Base-by-base conservation (phyloP, 2,329 filamentous ascomycete genomes). In the Dactylonectria macrodidyma region DNA sequence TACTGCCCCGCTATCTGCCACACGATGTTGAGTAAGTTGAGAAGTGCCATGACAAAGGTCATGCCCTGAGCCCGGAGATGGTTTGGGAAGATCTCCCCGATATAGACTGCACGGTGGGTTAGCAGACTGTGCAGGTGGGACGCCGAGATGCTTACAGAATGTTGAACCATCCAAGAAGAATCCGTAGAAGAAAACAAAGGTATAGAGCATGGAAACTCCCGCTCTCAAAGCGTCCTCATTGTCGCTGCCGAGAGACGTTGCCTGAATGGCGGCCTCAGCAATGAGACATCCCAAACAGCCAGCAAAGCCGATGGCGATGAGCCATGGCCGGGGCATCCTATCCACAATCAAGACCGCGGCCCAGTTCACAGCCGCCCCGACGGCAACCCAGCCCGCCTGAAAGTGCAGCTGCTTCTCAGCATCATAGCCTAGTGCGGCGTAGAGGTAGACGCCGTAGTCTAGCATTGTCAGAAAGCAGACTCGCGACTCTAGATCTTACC, bases 61-160 rank as follows among this genome's bases (percentile, higher is more conserved):
- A 59, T 55, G 10, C 65, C 65, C 30, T 59, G 33, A 3, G 59
- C 55, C 7, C 65, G 46, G 12, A 59, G 46, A 14, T 57, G 59
- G 19, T 61, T 58, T 3, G 65, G 65, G 22, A 56, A 67, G 46
- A 67, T 67, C 55, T 67, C 65, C 11, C 59, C 65, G 50, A 62
- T 59, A 38, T 67, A 67, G 55, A 54, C 51, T 38, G n/a, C 16
- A 34, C n/a, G 5, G 24, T 30, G 22, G 5, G 3, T 38, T 22
- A 38, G 33, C 5, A 10, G 8, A 11, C 5, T 14, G 19, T 19
- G 19, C 19, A 19, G 14, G 16, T 19, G 12, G 10, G 11, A 7
- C 34, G 6, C 34, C 34, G n/a, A 30, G 51, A 38, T 54, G 22
- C 51, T 54, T 16, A 54, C 38, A 50, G 55, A 59, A 67, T 9